Conservation (phyloP, 108 stramenopile species). For the Nitzschia sp. region DNA sequence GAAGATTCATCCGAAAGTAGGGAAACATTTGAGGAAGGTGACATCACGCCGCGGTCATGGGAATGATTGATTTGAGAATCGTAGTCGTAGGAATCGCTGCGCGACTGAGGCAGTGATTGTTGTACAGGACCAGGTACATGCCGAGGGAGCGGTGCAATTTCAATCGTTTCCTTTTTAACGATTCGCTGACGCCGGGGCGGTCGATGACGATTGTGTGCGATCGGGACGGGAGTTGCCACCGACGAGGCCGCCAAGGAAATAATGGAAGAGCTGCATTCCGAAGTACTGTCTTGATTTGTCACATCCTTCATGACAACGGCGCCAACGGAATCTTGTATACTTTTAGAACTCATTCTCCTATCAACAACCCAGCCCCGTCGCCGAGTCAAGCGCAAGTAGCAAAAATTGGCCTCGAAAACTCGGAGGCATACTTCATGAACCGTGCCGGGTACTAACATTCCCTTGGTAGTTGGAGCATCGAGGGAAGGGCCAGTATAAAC, state of each 20-base stretch:
- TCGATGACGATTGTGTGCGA: constrained; percentile 44
- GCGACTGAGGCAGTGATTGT: neutral
- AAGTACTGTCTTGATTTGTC: constrained; percentile 17
- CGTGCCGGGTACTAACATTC: constrained; percentile 64
- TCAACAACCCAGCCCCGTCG: constrained; percentile 79
- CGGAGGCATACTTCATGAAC: constrained; percentile 68
- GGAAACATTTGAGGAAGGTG: constrained; percentile 53
- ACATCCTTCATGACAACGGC: constrained; percentile 59
- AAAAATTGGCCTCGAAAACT: constrained; percentile 9
- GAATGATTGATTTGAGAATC: neutral
- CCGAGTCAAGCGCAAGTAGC: constrained; percentile 56
- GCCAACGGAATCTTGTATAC: constrained; percentile 3
- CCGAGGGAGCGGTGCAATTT: constrained; percentile 16
- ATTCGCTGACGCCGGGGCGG: constrained; percentile 48
- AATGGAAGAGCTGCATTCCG: constrained; percentile 23
- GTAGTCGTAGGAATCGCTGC: constrained; percentile 1
- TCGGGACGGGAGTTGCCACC: constrained; percentile 43
- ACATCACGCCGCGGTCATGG: constrained; percentile 17
- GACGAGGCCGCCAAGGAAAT: constrained; percentile 36
- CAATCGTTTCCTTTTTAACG: constrained; percentile 3
- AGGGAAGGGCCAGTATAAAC: constrained; percentile 69
- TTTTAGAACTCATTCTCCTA: constrained; percentile 32
- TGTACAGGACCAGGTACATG: constrained; percentile 12
- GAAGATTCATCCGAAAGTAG: constrained; percentile 52
- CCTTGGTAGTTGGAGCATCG: constrained; percentile 64